Conservation (phyloP, 1,284 basidiomycete species). For the Gomphus bonarii region DNA sequence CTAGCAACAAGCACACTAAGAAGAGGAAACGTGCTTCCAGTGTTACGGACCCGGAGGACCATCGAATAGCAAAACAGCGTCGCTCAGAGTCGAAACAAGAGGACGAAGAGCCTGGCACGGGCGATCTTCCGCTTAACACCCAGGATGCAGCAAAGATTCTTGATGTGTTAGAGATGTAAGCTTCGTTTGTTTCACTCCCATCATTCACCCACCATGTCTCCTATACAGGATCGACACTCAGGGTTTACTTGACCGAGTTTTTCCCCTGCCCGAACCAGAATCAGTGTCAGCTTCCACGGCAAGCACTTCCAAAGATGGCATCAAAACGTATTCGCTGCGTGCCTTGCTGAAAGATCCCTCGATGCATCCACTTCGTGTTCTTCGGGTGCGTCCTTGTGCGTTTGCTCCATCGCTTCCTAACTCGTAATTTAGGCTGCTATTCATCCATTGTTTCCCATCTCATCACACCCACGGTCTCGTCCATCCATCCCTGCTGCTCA, state of each 20-base stretch:
- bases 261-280: conserved; percentile 38
- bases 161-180: conserved; percentile 66
- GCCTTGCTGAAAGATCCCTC: conserved; percentile 45
- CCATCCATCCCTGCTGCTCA: conserved; percentile 52
- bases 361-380: conserved; percentile 39
- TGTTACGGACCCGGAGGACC: conserved; percentile 29
- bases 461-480: conserved; percentile 49
- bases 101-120: conserved; percentile 25
- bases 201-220: conserved; percentile 12
- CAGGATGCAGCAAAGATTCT: conserved; percentile 54
- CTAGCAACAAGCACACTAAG: conserved; percentile 30
- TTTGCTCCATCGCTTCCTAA: conserved; percentile 8
- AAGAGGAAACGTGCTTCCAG: conserved; percentile 55
- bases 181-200: conserved; percentile 13
- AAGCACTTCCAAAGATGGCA: conserved; percentile 23
- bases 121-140: conserved; percentile 38
- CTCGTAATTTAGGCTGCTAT: conserved; percentile 40
- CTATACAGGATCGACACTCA: conserved; percentile 51
- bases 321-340: conserved; percentile 46
- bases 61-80: conserved; percentile 35
- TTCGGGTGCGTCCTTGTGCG: conserved; percentile 30
- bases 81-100: conserved; percentile 26
- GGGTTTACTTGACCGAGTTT: conserved; percentile 70
- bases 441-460: conserved; percentile 53
- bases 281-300: conserved; percentile 22